phyloP scores from a whole-genome alignment of 2,329 filamentous ascomycete genomes.

The Fusarium tanahbumbuense region DNA sequence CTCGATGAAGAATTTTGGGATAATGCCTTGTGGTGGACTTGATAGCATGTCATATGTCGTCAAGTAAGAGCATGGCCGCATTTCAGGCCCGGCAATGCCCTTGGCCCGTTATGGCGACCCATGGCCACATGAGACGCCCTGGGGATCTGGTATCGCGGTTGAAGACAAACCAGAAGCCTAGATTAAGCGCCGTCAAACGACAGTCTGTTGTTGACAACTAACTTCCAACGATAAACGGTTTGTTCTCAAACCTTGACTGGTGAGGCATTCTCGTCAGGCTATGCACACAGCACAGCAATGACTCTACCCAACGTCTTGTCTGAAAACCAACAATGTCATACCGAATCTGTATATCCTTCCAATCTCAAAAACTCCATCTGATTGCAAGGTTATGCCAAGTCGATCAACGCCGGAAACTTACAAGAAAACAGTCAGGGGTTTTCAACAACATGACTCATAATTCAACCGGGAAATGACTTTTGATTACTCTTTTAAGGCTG shows the following conservation, averaged over 20 bases:
- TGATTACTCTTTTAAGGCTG: conserved; percentile 19
- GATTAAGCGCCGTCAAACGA: conserved; percentile 40
- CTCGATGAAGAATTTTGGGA: neutral
- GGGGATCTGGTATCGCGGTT: conserved; percentile 27
- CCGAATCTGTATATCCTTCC: neutral
- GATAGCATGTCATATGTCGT: conserved; percentile 2
- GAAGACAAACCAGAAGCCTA: conserved; percentile 42
- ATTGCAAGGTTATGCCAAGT: conserved; percentile 14
- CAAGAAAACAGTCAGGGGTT: neutral
- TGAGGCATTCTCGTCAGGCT: conserved; percentile 30
- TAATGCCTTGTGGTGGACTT: conserved; percentile 10
- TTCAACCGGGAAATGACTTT: neutral
- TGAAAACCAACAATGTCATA: neutral
- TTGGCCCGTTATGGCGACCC: conserved; percentile 14
- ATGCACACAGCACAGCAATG: neutral
- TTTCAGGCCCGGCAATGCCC: conserved; percentile 19
- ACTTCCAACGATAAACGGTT: neutral
- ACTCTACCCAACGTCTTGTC: neutral
- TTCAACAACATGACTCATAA: neutral
- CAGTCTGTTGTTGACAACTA: neutral
- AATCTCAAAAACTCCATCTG: conserved; percentile 1
- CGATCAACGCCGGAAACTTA: neutral
- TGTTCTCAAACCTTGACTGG: neutral
- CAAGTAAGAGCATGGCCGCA: conserved; percentile 3
- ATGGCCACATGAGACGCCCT: conserved; percentile 15